These are phyloP conservation scores for Citrus trifoliata DNA, from an alignment of 345 rosid genomes.

Conservation along the genomic window DNA sequence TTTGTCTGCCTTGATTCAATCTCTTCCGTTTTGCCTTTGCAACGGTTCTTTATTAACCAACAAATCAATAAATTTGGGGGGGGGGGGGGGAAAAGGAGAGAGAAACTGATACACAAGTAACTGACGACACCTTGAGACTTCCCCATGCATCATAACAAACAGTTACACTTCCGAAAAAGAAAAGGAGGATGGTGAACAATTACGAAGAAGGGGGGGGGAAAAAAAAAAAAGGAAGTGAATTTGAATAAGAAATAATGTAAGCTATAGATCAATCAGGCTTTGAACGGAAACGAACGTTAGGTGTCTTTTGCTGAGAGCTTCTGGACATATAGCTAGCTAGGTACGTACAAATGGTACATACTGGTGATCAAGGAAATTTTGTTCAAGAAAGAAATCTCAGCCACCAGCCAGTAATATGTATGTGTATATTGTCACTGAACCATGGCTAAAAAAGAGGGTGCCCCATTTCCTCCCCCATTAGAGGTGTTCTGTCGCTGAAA, in stretches of 20 bases:
- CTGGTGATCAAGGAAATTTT: not conserved
- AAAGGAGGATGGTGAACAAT: constrained; percentile 11
- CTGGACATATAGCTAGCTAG: constrained; percentile 26
- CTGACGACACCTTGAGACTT: constrained; percentile 1
- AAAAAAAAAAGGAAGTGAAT: not conserved
- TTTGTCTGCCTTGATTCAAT: constrained; percentile 24
- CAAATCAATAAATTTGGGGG: constrained; percentile 38
- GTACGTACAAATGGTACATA: constrained; percentile 37
- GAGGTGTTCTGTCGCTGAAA: constrained; percentile 44
- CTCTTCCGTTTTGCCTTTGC: constrained; percentile 22
- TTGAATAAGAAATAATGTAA: constrained; percentile 17
- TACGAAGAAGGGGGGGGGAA: not conserved
- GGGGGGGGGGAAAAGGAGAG: not conserved
- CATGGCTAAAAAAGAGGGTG: constrained; percentile 58
- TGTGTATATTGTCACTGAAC: constrained; percentile 25
- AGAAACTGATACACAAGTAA: not conserved
- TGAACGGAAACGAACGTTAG: constrained; percentile 21
- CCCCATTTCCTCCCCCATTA: constrained; percentile 57
- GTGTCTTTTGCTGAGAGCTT: constrained; percentile 31
- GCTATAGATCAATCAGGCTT: constrained; percentile 11
- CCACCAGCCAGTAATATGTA: not conserved
- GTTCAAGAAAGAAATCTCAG: not conserved
- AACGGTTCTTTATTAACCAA: constrained; percentile 41
- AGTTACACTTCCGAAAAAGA: constrained; percentile 2
- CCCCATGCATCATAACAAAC: constrained; percentile 1